Percentiles rank a stretch among this genome's conserved stretches.
These are phyloP conservation scores for Sporothrix curviconia DNA, from an alignment of 2,329 filamentous ascomycete species.

Conservation along the genomic window DNA sequence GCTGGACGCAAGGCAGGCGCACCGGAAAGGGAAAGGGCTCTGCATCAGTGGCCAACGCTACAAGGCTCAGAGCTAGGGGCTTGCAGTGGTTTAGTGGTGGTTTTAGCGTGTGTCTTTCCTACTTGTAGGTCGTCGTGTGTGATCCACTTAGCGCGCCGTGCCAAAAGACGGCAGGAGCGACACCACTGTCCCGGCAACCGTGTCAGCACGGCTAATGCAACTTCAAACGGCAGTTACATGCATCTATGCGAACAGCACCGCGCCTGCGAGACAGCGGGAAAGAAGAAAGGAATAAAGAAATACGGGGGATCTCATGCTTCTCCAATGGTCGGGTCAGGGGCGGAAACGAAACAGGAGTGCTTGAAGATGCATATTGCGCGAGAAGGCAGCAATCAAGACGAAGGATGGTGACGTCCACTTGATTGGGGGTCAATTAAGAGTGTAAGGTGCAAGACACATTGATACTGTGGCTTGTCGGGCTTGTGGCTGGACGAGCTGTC, in stretches of 20 bases:
- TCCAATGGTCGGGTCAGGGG: no score
- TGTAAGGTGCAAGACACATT: background rate
- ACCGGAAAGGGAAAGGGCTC: background rate
- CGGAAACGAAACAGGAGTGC: slow-evolving; percentile 1
- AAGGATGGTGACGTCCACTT: background rate
- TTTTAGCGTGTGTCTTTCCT: background rate
- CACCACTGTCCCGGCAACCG: slow-evolving; percentile 12
- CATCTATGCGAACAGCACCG: no score
- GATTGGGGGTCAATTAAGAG: background rate
- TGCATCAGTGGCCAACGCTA: slow-evolving; percentile 3
- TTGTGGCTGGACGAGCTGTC: background rate
- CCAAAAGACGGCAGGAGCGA: slow-evolving; percentile 1
- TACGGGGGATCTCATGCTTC: background rate
- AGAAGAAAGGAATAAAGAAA: background rate
- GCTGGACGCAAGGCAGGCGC: background rate
- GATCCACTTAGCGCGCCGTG: slow-evolving; percentile 11
- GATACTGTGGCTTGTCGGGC: background rate
- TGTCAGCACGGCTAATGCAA: background rate
- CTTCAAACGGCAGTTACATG: no score
- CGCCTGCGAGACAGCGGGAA: no score
- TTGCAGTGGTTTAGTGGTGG: background rate
- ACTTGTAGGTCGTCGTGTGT: background rate
- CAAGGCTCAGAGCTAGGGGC: background rate
- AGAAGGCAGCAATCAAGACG: background rate
- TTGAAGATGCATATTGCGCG: background rate